Evolutionary conservation across 768 basidiomycete species (phyloP).

Genomic region (Tulasnella sp.): DNA sequence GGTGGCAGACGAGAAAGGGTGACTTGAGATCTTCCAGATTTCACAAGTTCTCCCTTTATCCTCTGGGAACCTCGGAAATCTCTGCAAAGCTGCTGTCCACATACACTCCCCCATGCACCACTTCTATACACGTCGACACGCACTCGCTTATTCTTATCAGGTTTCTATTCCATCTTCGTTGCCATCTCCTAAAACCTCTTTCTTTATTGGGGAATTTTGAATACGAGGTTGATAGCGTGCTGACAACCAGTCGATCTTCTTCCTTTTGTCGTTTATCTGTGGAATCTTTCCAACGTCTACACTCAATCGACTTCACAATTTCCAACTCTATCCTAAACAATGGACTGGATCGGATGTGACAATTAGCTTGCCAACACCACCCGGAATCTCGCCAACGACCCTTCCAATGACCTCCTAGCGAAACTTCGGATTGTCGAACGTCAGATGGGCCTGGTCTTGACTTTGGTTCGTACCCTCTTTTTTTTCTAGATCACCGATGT

Average conservation of each 20-base stretch:
- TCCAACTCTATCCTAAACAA: background rate
- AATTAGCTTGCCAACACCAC: conserved; percentile 57
- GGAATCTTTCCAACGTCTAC: background rate
- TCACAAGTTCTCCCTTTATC: background rate
- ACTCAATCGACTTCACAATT: background rate
- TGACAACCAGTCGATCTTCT: background rate
- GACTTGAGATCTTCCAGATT: background rate
- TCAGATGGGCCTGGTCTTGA: conserved; percentile 93
- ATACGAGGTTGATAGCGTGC: background rate
- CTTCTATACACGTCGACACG: background rate
- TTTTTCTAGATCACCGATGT: background rate
- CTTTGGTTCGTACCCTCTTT: conserved; percentile 51
- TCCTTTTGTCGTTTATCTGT: background rate
- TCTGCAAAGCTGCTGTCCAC: background rate
- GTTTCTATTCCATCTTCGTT: background rate
- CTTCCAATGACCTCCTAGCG: conserved; percentile 67
- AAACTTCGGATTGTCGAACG: conserved; percentile 76
- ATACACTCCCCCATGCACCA: background rate
- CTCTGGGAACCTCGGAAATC: background rate
- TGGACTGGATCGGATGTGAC: background rate
- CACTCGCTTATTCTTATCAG: background rate
- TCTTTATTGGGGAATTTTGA: background rate
- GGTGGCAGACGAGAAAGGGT: no score
- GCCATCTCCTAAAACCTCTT: background rate
- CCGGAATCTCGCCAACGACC: conserved; percentile 60